Conservation (phyloP, 371 early-diverging fungal genomes). For the Lichtheimia ornata region DNA sequence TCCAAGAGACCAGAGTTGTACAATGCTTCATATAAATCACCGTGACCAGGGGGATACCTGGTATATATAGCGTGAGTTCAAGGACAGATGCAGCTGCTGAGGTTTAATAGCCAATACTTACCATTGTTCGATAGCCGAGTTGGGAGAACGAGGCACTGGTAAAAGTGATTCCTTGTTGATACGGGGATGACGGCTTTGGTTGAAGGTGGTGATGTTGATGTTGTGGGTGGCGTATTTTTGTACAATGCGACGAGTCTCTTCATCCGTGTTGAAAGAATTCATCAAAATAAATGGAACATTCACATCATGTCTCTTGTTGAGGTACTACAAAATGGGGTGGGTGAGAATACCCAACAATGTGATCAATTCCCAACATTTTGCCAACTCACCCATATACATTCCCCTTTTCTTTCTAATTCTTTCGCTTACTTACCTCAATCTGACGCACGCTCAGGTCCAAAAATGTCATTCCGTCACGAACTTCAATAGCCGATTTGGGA, state of each 20-base stretch:
- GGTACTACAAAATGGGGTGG: conserved; percentile 55
- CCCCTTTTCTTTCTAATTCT: too few relatives aligned
- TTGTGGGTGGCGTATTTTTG: conserved; percentile 94
- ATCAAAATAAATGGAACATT: conserved; percentile 98
- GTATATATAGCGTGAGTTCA: not conserved
- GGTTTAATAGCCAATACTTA: conserved; percentile 10
- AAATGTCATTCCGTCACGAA: conserved; percentile 98
- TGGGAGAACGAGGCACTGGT: conserved; percentile 78
- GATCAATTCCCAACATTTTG: conserved; percentile 1
- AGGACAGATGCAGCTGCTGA: not conserved
- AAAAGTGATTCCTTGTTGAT: conserved; percentile 93
- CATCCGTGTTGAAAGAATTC: conserved; percentile 99
- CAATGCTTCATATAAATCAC: conserved; percentile 97
- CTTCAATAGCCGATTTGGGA: conserved; percentile 99
- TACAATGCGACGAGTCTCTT: conserved; percentile 95
- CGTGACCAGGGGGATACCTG: conserved; percentile 99
- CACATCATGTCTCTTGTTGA: conserved; percentile 88
- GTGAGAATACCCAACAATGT: too few relatives aligned
- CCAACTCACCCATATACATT: not conserved
- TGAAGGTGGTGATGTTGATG: conserved; percentile 94
- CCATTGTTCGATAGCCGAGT: conserved; percentile 58
- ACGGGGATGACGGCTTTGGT: conserved; percentile 97
- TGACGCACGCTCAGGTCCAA: conserved; percentile 98
- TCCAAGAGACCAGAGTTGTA: conserved; percentile 95
- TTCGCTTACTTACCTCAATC: conserved; percentile 75